These are phyloP conservation scores for Forsythia suspensa DNA, from an alignment of 257 asterid species.

Conservation along the genomic window DNA sequence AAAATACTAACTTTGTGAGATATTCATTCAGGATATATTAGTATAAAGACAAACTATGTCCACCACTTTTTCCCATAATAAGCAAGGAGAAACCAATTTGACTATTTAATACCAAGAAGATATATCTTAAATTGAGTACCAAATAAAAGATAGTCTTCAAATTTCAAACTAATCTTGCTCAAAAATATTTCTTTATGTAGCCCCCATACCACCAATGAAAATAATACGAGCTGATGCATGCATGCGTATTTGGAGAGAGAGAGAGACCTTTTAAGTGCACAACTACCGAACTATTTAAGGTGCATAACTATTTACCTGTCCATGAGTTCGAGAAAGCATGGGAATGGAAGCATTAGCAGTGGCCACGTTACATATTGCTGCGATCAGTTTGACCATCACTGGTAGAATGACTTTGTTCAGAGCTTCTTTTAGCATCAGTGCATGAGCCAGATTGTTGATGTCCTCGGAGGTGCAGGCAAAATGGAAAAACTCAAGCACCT, in stretches of 20 bases:
- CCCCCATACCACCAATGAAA: too few relatives aligned
- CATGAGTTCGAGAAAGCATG: constrained; percentile 66
- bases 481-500: constrained; percentile 63
- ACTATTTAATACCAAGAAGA: too few relatives aligned
- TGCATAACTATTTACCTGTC: constrained; percentile 40
- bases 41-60: background rate
- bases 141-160: too few relatives aligned
- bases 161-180: too few relatives aligned
- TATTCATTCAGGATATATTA: too few relatives aligned
- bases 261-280: background rate
- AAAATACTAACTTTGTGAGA: constrained; percentile 4
- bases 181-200: too few relatives aligned
- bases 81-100: too few relatives aligned
- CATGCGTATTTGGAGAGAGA: background rate
- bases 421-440: constrained; percentile 55
- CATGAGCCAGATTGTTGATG: constrained; percentile 54
- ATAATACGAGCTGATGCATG: background rate
- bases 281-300: background rate
- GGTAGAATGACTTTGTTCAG: constrained; percentile 40
- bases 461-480: constrained; percentile 60
- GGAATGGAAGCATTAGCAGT: constrained; percentile 44
- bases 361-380: constrained; percentile 39
- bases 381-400: constrained; percentile 45
- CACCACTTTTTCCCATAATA: too few relatives aligned
- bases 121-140: too few relatives aligned